A percentile compares a stretch with the other conserved stretches of the same genome.
These are phyloP conservation scores for Fusarium nodosum DNA, from an alignment of 2,329 filamentous ascomycete species.

Conservation along the genomic window DNA sequence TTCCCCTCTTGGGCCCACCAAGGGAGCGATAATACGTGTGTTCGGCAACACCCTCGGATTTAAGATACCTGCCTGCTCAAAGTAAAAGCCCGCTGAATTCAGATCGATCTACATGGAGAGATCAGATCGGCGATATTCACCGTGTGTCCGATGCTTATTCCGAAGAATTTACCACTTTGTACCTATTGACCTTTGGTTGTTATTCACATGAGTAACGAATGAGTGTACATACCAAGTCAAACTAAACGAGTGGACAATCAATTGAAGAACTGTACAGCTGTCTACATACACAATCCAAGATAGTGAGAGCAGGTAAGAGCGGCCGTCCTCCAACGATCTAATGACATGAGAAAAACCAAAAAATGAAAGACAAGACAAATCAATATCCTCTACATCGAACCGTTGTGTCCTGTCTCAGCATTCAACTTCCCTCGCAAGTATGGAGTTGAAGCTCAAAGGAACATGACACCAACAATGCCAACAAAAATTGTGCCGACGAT, in stretches of 20 bases:
- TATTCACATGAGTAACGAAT: background rate
- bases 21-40: conserved; percentile 22
- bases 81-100: conserved; percentile 13
- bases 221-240: background rate
- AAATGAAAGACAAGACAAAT: background rate
- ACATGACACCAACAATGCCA: conserved; percentile 27
- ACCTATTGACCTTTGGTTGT: conserved; percentile 16
- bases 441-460: conserved; percentile 27
- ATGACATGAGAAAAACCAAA: background rate
- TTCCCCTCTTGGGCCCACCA: conserved; percentile 33
- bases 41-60: conserved; percentile 37
- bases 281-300: conserved; percentile 12
- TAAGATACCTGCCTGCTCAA: conserved; percentile 5
- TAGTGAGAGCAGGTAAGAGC: conserved; percentile 4
- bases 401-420: background rate
- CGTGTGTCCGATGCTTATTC: conserved; percentile 30
- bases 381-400: background rate
- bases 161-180: conserved; percentile 17
- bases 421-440: background rate
- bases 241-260: conserved; percentile 34
- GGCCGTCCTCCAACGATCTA: conserved; percentile 25
- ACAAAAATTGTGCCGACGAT: conserved; percentile 24
- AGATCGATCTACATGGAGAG: conserved; percentile 12
- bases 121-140: conserved; percentile 19
- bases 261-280: conserved; percentile 28